Evolutionary conservation across 2,329 filamentous ascomycete genomes (phyloP), one percentile per base, ranked within the genome.

Genomic region (Metarhizium brunneum): DNA sequence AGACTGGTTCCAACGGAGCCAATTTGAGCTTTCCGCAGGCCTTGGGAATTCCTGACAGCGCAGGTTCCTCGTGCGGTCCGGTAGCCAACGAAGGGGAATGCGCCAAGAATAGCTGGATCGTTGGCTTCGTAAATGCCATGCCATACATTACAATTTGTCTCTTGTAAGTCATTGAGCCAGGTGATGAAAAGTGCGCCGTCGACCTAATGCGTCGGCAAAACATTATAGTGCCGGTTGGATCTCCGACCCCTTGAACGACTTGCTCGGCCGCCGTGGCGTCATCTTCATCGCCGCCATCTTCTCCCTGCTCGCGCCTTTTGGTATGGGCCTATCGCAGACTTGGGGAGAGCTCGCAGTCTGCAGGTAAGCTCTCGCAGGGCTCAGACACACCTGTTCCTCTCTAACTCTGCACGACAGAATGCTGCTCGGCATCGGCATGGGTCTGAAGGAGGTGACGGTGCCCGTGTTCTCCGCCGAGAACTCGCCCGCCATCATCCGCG

Each of bases 221-320:
- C 38, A 16, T 14, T 13, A 35, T 50, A 77, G 75, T 61, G 80
- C 79, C 25, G 77, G 78, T 56, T 85, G 82, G 83, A 69, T 84
- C 6, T 83, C 82, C 0, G 83, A 86, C 54, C 83, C 83, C 1
- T 61, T 82, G 13, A 87, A 87, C 62, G 70, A 79, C 45, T 69
- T 69, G 11, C 61, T 83, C 32, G 84, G 83, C 42, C 82, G 84
- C 43, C 79, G 83, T 53, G 82, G 83, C 11, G 79, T 81, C 49
- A 87, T 87, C 58, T 87, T 86, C 64, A 66, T 85, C 49, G 77
- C 78, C 6, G 82, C 80, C 13, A 70, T 85, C 61, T 84, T 87
- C 65, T 86, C 81, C 61, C 69, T 86, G 2, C 62, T 85, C 11
- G 71, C 83, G 1, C 79, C 82, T 1, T 80, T 88, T 60, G 83